These are phyloP conservation scores for Aspergillus amoenus DNA, from an alignment of 2,329 filamentous ascomycete genomes.

Conservation along the genomic window DNA sequence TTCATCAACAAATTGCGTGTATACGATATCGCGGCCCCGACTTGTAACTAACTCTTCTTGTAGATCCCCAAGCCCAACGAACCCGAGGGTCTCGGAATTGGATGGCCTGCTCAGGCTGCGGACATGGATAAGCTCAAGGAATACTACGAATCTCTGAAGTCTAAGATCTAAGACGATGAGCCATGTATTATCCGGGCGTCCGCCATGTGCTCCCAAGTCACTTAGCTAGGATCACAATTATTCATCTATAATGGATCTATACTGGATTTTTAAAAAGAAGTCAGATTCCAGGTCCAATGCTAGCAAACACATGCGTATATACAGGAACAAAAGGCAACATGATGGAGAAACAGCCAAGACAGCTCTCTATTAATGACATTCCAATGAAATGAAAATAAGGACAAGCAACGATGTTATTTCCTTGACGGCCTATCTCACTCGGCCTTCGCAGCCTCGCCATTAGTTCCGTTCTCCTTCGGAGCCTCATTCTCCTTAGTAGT, in stretches of 20 bases:
- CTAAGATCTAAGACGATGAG: constrained; percentile 67
- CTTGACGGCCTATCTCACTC: neutral
- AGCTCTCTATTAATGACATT: constrained; percentile 3
- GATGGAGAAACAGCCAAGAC: neutral
- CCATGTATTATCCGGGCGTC: neutral
- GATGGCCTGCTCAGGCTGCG: constrained; percentile 72
- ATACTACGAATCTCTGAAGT: constrained; percentile 78
- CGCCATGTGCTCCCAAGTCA: no score
- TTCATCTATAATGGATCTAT: neutral
- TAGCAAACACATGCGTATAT: constrained; percentile 4
- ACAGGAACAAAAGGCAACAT: neutral
- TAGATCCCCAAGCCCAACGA: constrained; percentile 93
- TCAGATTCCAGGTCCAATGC: constrained; percentile 1
- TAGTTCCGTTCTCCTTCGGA: neutral
- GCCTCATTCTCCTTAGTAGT: no score
- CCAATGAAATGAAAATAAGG: neutral
- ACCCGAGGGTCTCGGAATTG: constrained; percentile 73
- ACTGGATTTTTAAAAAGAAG: neutral
- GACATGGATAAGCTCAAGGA: constrained; percentile 84
- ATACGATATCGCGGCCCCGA: neutral
- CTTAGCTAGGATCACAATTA: neutral
- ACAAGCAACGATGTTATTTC: neutral
- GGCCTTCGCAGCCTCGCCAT: neutral
- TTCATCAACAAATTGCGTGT: constrained; percentile 6
- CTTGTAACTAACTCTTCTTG: constrained; percentile 6